These are phyloP conservation scores for Ettlia oleoabundans DNA, from an alignment of 139 green algal species.

Conservation along the genomic window DNA sequence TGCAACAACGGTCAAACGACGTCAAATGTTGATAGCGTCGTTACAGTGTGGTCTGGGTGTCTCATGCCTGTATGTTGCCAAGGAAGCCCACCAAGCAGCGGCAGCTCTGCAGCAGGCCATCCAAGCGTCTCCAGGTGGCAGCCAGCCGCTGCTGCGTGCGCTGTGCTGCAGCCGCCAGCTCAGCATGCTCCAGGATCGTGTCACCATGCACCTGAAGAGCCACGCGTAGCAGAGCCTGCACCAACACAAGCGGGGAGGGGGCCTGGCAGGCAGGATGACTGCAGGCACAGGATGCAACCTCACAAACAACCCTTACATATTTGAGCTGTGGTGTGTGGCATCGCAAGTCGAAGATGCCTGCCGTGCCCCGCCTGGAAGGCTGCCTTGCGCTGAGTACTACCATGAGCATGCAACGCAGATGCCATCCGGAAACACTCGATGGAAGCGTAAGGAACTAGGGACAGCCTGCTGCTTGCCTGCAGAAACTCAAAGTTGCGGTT, in stretches of 20 bases:
- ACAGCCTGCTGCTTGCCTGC: too few relatives aligned
- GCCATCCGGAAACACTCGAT: slow-evolving; percentile 3
- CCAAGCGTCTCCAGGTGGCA: slow-evolving; percentile 68
- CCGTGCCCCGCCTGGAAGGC: not conserved
- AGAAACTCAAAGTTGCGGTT: slow-evolving; percentile 84
- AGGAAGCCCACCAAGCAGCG: slow-evolving; percentile 83
- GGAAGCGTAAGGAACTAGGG: too few relatives aligned
- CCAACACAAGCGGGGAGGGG: too few relatives aligned
- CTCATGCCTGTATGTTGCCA: slow-evolving; percentile 68
- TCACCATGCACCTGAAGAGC: slow-evolving; percentile 72
- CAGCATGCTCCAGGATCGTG: slow-evolving; percentile 53
- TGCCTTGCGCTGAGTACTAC: too few relatives aligned
- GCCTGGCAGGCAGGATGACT: not conserved
- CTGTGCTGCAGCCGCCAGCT: slow-evolving; percentile 47
- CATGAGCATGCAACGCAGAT: not conserved
- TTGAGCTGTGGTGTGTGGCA: too few relatives aligned
- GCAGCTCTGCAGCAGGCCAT: slow-evolving; percentile 67
- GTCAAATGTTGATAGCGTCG: not conserved
- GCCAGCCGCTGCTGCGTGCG: slow-evolving; percentile 52
- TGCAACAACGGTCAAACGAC: too few relatives aligned
- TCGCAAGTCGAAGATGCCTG: not conserved
- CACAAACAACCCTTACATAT: too few relatives aligned
- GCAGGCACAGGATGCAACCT: too few relatives aligned
- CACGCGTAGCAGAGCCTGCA: slow-evolving; percentile 52
- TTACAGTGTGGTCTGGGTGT: not conserved